Percentiles rank a stretch among this genome's conserved stretches.
phyloP scores from a whole-genome alignment of 768 basidiomycete genomes.

The Hygrocybe punicea region DNA sequence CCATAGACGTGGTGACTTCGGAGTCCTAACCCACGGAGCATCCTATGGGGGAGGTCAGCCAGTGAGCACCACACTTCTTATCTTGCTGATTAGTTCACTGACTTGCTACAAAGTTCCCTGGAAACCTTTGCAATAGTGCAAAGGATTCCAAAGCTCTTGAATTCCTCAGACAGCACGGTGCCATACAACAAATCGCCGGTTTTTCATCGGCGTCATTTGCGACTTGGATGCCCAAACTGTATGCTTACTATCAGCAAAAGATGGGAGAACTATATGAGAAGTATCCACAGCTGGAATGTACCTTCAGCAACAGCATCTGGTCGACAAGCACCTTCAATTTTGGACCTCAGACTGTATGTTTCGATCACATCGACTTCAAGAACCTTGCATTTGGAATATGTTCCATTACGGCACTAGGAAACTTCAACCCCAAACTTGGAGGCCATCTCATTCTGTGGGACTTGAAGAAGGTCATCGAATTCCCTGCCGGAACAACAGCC shows the following conservation, averaged over 20 bases:
- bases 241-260: constrained; percentile 11
- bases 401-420: constrained; percentile 25
- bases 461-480: constrained; percentile 20
- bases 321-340: constrained; percentile 29
- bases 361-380: constrained; percentile 21
- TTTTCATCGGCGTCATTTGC: constrained; percentile 17
- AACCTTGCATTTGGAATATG: constrained; percentile 29
- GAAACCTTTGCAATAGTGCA: constrained; percentile 7
- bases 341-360: constrained; percentile 11
- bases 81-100: no score
- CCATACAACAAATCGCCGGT: constrained; percentile 17
- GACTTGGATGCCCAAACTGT: constrained; percentile 22
- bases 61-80: not conserved
- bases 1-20: constrained; percentile 22
- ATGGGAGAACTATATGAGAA: constrained; percentile 9
- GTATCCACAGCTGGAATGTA: constrained; percentile 11
- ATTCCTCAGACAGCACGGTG: not conserved
- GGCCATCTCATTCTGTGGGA: constrained; percentile 29
- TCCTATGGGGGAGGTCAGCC: constrained; percentile 31
- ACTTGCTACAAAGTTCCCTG: not conserved
- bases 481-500: constrained; percentile 22
- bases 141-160: not conserved
- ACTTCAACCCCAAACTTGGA: constrained; percentile 18
- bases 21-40: constrained; percentile 17
- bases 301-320: constrained; percentile 30